A percentile compares a stretch with the other conserved stretches of the same genome.
Conservation (phyloP, 1,284 basidiomycete species). For the Caloboletus firmus region DNA sequence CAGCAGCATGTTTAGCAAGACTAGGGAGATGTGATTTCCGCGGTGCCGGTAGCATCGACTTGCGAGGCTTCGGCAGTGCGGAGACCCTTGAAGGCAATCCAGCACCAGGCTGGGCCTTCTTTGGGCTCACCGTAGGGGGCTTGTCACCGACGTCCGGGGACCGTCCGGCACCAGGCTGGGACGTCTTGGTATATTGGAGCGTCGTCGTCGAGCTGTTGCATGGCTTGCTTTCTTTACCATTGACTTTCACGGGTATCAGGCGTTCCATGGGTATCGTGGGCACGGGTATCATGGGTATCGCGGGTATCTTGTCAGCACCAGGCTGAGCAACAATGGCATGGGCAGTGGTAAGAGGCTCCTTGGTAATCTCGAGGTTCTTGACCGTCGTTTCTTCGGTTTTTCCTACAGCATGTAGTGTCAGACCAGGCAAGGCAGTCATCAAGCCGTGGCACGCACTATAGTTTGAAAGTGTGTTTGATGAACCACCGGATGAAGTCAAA, state of each 20-base stretch:
- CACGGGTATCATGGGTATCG: slow-evolving; percentile 6
- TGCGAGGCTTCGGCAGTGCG: slow-evolving; percentile 4
- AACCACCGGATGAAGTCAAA: background rate
- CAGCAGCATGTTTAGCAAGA: slow-evolving; percentile 2
- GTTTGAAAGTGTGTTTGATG: background rate
- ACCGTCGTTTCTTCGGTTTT: background rate
- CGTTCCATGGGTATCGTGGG: slow-evolving; percentile 10
- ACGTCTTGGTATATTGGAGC: slow-evolving; percentile 1
- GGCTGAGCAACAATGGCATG: slow-evolving; percentile 1
- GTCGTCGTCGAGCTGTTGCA: slow-evolving; percentile 4
- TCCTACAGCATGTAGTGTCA: background rate
- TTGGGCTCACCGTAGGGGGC: background rate
- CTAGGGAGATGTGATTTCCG: slow-evolving; percentile 3
- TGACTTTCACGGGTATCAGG: slow-evolving; percentile 1
- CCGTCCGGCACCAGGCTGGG: slow-evolving; percentile 7
- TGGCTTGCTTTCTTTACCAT: slow-evolving; percentile 24
- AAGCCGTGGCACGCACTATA: slow-evolving; percentile 3
- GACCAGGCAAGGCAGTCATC: background rate
- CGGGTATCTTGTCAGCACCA: slow-evolving; percentile 10
- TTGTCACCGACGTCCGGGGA: slow-evolving; percentile 1
- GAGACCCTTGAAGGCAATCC: slow-evolving; percentile 3
- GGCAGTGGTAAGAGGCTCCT: background rate
- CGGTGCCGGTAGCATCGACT: slow-evolving; percentile 11
- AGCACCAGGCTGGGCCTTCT: slow-evolving; percentile 1
- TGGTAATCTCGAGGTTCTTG: background rate